Conservation (phyloP, 306 rosid species). For the Leucaena leucocephala region DNA sequence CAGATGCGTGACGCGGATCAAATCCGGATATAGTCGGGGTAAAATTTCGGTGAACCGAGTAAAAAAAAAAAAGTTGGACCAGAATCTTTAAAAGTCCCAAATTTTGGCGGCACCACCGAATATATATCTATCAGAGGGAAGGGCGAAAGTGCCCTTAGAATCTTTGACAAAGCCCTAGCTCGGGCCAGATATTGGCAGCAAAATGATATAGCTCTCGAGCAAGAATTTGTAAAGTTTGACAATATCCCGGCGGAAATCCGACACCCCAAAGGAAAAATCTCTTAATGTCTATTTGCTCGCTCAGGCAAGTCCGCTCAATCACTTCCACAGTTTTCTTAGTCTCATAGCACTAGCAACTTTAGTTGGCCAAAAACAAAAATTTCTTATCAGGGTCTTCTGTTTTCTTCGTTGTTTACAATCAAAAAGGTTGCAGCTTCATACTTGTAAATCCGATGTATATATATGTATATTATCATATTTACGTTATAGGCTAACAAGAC, state of each 20-base stretch:
- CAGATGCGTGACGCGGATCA: too few relatives aligned
- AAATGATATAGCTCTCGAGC: neutral
- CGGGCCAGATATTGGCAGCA: neutral
- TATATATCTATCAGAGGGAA: too few relatives aligned
- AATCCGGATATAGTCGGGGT: too few relatives aligned
- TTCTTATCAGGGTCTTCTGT: neutral
- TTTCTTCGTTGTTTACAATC: constrained; percentile 12
- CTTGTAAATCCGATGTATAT: neutral
- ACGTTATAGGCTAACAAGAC: constrained; percentile 22
- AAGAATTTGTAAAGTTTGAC: neutral
- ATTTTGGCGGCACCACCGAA: neutral
- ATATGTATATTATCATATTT: neutral
- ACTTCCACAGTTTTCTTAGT: neutral
- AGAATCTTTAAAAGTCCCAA: constrained; percentile 12
- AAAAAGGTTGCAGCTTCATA: neutral
- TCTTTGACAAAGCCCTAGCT: constrained; percentile 6
- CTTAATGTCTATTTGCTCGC: constrained; percentile 50
- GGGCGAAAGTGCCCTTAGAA: neutral
- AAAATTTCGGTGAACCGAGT: too few relatives aligned
- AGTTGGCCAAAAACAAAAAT: neutral
- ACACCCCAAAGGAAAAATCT: neutral
- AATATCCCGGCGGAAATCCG: neutral
- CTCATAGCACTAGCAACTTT: neutral
- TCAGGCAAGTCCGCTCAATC: constrained; percentile 59
- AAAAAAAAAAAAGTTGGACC: too few relatives aligned